Evolutionary conservation across 2,329 filamentous ascomycete genomes (phyloP), one percentile per base, ranked within the genome.

Genomic region (Fusarium continuum): DNA sequence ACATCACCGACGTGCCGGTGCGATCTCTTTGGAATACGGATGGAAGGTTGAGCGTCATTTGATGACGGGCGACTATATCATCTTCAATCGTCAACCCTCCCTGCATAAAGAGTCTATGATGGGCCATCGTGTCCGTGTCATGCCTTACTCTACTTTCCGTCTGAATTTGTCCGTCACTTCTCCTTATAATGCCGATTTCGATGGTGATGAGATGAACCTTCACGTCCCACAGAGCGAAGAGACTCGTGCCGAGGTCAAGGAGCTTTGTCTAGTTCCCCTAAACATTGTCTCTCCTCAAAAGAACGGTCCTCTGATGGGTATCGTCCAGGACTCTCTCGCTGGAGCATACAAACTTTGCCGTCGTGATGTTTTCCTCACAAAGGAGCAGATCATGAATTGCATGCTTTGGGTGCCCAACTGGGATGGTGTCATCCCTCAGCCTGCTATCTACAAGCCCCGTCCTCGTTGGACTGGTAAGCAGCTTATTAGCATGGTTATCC

Each of bases 41-140:
- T 98, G 94, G 94, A 98, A 97, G 75, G 96, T 99, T 29, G 95
- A 99, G 79, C 90, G 95, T 61, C 95, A 99, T 78, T 87, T 99
- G 65, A 89, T 96, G 72, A 92, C 97, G 72, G 94, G 94, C 55
- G 95, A 99, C 77, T 96, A 92, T 67, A 98, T 99, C 79, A 93
- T 99, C 73, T 99, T 99, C 87, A 99, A 99, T 77, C 95, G 95
- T 84, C 95, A 99, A 75, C 95, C 95, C 1, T 99, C 95, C 29
- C 83, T 99, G 72, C 95, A 99, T 84, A 99, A 99, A 79, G 95
- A 99, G 76, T 99, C 95, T 59, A 99, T 99, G 95, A 99, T 99
- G 96, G 95, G 92, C 77, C 95, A 99, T 79, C 89, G 92, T 70
- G 95, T 99, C 64, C 90, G 90, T 59, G 95, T 99, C 60, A 98